Base-by-base conservation (phyloP, 2,329 filamentous ascomycete genomes). In the Aureobasidium zeae region DNA sequence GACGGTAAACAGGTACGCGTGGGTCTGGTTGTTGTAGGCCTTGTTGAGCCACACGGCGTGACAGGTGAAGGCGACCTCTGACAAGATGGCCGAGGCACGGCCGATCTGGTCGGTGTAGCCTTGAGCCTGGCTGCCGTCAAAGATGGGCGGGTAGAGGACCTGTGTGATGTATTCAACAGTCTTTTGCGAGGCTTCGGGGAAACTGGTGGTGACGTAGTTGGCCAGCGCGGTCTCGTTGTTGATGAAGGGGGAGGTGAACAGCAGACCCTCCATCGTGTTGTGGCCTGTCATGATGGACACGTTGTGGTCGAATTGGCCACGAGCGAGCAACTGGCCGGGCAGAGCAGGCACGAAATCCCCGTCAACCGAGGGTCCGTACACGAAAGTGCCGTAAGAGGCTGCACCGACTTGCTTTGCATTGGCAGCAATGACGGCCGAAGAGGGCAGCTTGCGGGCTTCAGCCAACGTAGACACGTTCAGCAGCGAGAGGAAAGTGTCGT, bases 1-100 rank as follows among this genome's bases (percentile, higher is more conserved):
- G 1, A 74, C 63, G 16, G 65, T 61, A 52, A 77, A 78, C 17
- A 69, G 56, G 58, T 77, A 77, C 2, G 63, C 62, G 54, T 70
- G 71, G 0, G 70, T 70, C 8, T 63, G 38, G 55, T 72, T 71
- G 9, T 54, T 52, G 55, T 61, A 69, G 6, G 67, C 72, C 1
- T 57, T 59, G 44, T 65, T 63, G 3, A 77, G 60, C 52, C 66
- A 74, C 52, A 68, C 63, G 11, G 72, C 67, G 51, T 73, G 73
- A 64, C 74, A 77, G 22, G 60, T 59, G 51, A 71, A 69, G 45
- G 51, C 35, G 8, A 47, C 45, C 44, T 77, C 74, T 10, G 64
- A 55, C 28, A 64, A 55, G 9, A 70, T 54, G 1, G 67, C 58
- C 9, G 59, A 55, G 0, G 60, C 59, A 7, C 74, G 69, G 10